These are phyloP conservation scores for Misopates orontium DNA, from an alignment of 257 asterid genomes.

Conservation along the genomic window DNA sequence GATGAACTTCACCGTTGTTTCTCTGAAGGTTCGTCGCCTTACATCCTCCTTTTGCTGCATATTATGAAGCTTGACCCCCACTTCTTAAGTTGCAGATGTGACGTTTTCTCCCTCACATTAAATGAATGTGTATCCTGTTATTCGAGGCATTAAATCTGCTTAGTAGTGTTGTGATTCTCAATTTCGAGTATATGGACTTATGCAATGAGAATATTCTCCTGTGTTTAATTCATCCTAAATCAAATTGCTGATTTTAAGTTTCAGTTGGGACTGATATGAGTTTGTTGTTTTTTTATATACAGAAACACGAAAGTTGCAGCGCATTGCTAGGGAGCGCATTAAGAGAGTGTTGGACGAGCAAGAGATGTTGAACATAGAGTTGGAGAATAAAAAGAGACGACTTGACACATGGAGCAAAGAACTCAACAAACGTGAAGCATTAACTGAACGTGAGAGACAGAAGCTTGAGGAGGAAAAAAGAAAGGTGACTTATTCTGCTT, in stretches of 20 bases:
- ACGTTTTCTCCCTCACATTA: not conserved
- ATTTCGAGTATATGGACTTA: not conserved
- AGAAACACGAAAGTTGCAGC: slow-evolving; percentile 83
- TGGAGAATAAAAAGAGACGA: slow-evolving; percentile 62
- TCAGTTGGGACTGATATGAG: slow-evolving; percentile 1
- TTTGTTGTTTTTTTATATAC: slow-evolving; percentile 22
- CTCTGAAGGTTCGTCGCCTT: slow-evolving; percentile 58
- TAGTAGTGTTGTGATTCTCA: not conserved
- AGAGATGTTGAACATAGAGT: slow-evolving; percentile 58
- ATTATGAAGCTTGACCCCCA: slow-evolving; percentile 6
- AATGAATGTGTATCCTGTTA: slow-evolving; percentile 7
- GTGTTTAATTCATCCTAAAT: slow-evolving; percentile 4
- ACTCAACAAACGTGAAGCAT: slow-evolving; percentile 73
- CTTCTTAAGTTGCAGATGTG: not conserved
- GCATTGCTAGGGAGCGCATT: slow-evolving; percentile 66
- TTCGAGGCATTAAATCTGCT: not conserved
- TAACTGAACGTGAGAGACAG: slow-evolving; percentile 72
- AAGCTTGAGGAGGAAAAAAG: slow-evolving; percentile 83
- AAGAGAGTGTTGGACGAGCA: slow-evolving; percentile 69
- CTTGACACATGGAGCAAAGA: slow-evolving; percentile 84
- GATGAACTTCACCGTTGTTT: slow-evolving; percentile 72
- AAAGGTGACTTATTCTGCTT: slow-evolving; percentile 45
- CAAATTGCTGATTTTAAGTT: slow-evolving; percentile 19
- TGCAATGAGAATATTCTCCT: slow-evolving; percentile 4
- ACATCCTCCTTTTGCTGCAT: slow-evolving; percentile 15